Evolutionary conservation across 2,329 filamentous ascomycete species (phyloP).

Genomic region (Verticillium albo-atrum): DNA sequence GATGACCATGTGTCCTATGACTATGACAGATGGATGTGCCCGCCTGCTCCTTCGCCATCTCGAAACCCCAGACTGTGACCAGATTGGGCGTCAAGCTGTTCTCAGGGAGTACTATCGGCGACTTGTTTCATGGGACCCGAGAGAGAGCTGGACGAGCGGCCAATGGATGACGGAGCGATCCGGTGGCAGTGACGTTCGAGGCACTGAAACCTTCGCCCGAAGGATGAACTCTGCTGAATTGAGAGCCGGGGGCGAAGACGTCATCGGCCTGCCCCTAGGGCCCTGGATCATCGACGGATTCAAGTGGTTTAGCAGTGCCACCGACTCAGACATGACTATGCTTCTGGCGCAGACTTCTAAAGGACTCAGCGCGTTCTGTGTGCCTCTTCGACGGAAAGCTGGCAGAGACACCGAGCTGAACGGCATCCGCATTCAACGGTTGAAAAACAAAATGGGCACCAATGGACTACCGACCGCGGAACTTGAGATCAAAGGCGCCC

Average conservation of each 20-base stretch:
- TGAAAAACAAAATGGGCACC: constrained; percentile 72
- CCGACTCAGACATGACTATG: constrained; percentile 60
- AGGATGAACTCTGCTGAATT: constrained; percentile 13
- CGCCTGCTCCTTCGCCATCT: constrained; percentile 44
- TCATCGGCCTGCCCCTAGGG: constrained; percentile 36
- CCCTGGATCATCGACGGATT: constrained; percentile 61
- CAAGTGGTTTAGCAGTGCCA: constrained; percentile 69
- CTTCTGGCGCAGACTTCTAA: constrained; percentile 57
- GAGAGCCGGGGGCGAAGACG: constrained; percentile 11
- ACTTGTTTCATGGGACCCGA: constrained; percentile 47
- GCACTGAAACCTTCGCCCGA: constrained; percentile 58
- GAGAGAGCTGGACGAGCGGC: constrained; percentile 61
- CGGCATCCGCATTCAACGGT: constrained; percentile 61
- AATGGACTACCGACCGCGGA: constrained; percentile 68
- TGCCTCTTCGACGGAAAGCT: constrained; percentile 43
- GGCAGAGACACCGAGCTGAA: constrained; percentile 45
- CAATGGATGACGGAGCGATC: constrained; percentile 76
- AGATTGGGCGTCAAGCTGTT: constrained; percentile 30
- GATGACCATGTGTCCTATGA: constrained; percentile 49
- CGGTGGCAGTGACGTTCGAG: constrained; percentile 65
- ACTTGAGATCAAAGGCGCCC: constrained; percentile 59
- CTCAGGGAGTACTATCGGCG: constrained; percentile 48
- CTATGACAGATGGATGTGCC: constrained; percentile 63
- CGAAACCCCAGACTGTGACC: constrained; percentile 6
- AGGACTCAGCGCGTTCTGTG: constrained; percentile 58